phyloP scores from a whole-genome alignment of 73 alveolate genomes.

The Uronychia setigera region DNA sequence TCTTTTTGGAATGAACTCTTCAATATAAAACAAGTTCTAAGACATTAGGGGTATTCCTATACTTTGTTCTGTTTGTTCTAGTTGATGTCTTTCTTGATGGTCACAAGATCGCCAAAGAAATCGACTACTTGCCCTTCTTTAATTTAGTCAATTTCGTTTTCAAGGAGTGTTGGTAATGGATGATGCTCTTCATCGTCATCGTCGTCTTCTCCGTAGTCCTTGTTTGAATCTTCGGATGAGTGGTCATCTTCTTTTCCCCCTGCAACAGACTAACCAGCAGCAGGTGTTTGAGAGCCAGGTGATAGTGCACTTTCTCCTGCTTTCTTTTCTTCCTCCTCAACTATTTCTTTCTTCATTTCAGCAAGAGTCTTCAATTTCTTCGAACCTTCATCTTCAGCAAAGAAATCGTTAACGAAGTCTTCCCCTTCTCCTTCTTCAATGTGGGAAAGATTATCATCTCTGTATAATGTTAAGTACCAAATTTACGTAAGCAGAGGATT shows the following conservation, averaged over 20 bases:
- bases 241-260: conserved; percentile 4
- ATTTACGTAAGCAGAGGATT: neutral
- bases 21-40: neutral
- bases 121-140: conserved; percentile 14
- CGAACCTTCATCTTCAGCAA: neutral
- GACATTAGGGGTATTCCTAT: neutral
- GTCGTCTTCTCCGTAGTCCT: neutral
- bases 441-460: neutral
- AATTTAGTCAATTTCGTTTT: conserved; percentile 12
- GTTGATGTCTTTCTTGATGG: neutral
- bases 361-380: conserved; percentile 10
- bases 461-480: too few relatives aligned
- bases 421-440: neutral
- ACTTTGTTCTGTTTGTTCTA: neutral
- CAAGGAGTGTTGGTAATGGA: neutral
- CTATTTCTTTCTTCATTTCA: conserved; percentile 32
- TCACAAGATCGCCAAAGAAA: conserved; percentile 52
- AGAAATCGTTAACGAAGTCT: neutral
- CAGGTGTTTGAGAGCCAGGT: conserved; percentile 6
- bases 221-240: neutral
- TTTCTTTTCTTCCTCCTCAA: neutral
- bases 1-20: neutral
- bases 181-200: neutral
- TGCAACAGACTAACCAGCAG: conserved; percentile 15
- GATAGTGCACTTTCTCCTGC: neutral